Evolutionary conservation across 2,329 filamentous ascomycete species (phyloP).

Genomic region (Beauveria caledonica): DNA sequence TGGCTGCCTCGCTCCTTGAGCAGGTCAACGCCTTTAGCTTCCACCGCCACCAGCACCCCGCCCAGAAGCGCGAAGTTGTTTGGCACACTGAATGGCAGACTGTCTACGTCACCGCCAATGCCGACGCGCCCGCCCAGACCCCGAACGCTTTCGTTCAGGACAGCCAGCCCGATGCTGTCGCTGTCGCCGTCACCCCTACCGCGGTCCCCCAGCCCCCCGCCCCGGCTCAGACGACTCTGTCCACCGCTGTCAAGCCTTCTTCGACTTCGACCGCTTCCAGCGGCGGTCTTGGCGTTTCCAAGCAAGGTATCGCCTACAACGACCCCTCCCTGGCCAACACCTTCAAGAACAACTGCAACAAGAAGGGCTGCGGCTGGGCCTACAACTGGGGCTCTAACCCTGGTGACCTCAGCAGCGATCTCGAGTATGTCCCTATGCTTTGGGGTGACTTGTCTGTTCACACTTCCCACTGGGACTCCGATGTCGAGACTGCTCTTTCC

Average conservation of each 20-base stretch:
- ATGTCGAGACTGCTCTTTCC: constrained; percentile 43
- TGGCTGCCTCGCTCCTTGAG: constrained; percentile 34
- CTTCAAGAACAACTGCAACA: constrained; percentile 33
- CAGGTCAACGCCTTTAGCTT: constrained; percentile 34
- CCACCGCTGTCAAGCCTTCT: constrained; percentile 17
- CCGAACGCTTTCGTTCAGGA: constrained; percentile 11
- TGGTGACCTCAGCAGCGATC: constrained; percentile 31
- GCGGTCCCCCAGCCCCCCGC: constrained; percentile 12
- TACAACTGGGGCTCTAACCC: constrained; percentile 59
- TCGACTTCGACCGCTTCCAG: background rate
- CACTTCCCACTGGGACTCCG: constrained; percentile 40
- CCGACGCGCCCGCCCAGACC: constrained; percentile 22
- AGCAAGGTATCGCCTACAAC: constrained; percentile 66
- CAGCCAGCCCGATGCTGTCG: constrained; percentile 11
- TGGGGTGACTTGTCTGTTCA: constrained; percentile 44
- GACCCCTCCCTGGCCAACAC: constrained; percentile 40
- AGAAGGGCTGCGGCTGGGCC: constrained; percentile 44
- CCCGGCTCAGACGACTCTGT: constrained; percentile 17
- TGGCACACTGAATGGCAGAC: constrained; percentile 25
- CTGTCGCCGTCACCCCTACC: constrained; percentile 8
- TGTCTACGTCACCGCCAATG: constrained; percentile 32
- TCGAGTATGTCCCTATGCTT: constrained; percentile 60
- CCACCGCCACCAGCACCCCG: constrained; percentile 33
- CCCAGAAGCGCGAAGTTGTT: constrained; percentile 26
- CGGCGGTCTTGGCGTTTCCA: constrained; percentile 21